phyloP scores from a whole-genome alignment of 202 grass and related monocot species.

The Digitaria exilis region DNA sequence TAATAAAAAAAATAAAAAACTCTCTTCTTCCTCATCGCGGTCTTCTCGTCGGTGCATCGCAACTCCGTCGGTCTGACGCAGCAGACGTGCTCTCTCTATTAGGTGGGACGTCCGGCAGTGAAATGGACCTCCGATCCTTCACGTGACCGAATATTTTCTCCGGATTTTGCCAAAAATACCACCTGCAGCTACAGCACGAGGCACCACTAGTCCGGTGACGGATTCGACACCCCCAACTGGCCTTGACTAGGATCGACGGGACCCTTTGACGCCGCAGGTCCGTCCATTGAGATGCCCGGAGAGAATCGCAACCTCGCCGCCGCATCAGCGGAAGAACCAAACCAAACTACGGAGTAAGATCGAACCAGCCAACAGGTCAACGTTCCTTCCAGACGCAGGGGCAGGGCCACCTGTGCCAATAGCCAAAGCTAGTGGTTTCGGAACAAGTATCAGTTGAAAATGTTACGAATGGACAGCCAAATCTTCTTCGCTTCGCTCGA shows the following conservation, averaged over 20 bases:
- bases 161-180: not conserved
- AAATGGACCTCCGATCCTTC: slow-evolving; percentile 4
- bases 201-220: not conserved
- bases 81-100: not conserved
- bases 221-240: too few relatives aligned
- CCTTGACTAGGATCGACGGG: not conserved
- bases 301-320: not conserved
- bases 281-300: not conserved
- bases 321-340: not conserved
- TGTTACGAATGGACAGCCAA: not conserved
- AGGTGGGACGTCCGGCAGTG: not conserved
- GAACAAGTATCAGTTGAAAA: not conserved
- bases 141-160: not conserved
- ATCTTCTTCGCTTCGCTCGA: slow-evolving; percentile 5
- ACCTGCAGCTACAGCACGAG: not conserved
- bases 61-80: not conserved
- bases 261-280: slow-evolving; percentile 17
- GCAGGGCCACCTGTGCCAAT: slow-evolving; percentile 38
- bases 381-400: slow-evolving; percentile 18
- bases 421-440: not conserved
- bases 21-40: not conserved
- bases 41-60: not conserved
- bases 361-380: not conserved
- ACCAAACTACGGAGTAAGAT: too few relatives aligned
- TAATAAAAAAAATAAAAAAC: too few relatives aligned